Conservation (phyloP, 2,329 filamentous ascomycete species). For the Aspergillus texensis region DNA sequence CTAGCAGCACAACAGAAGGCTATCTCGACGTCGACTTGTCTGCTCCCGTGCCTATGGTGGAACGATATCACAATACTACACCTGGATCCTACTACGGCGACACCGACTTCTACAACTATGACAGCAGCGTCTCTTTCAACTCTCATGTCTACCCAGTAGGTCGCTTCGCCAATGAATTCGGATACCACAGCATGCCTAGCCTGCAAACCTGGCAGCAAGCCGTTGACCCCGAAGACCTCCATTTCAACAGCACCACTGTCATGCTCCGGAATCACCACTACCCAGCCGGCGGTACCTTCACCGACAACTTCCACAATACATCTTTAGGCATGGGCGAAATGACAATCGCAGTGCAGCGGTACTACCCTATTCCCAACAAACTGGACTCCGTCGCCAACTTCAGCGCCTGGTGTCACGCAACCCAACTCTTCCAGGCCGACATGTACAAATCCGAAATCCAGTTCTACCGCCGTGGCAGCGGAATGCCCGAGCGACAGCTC, state of each 20-base stretch:
- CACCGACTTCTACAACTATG: conserved; percentile 64
- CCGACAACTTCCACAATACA: conserved; percentile 45
- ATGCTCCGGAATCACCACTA: conserved; percentile 63
- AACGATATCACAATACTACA: conserved; percentile 60
- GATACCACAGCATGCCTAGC: conserved; percentile 65
- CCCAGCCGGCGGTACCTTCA: conserved; percentile 53
- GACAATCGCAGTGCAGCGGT: conserved; percentile 58
- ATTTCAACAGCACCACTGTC: conserved; percentile 61
- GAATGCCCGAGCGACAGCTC: conserved; percentile 59
- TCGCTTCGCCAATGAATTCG: conserved; percentile 66
- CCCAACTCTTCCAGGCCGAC: conserved; percentile 67
- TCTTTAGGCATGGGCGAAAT: conserved; percentile 54
- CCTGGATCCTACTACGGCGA: conserved; percentile 60
- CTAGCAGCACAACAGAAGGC: conserved; percentile 63
- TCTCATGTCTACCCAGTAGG: conserved; percentile 59
- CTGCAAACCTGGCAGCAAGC: conserved; percentile 61
- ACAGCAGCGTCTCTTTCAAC: conserved; percentile 57
- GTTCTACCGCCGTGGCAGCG: conserved; percentile 64
- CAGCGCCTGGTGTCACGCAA: conserved; percentile 63
- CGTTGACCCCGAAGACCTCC: conserved; percentile 53
- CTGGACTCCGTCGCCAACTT: conserved; percentile 60
- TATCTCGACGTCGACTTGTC: conserved; percentile 59
- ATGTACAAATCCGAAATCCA: conserved; percentile 63
- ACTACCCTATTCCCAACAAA: conserved; percentile 61
- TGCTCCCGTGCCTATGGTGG: conserved; percentile 54